These are phyloP conservation scores for Claviceps purpurea DNA, from an alignment of 2,329 filamentous ascomycete genomes.

Conservation along the genomic window DNA sequence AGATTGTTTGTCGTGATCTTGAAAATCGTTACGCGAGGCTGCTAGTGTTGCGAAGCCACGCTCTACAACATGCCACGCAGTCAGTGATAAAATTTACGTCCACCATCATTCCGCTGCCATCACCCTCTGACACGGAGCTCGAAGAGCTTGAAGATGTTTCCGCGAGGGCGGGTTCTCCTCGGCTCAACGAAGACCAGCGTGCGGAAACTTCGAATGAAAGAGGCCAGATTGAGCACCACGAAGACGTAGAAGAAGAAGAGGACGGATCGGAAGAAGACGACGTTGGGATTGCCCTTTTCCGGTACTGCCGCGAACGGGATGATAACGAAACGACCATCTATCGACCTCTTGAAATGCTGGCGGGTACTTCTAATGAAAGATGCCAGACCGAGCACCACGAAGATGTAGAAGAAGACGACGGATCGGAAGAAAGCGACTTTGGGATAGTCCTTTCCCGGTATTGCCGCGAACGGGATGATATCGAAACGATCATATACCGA, in stretches of 20 bases:
- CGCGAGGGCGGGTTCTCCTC: neutral
- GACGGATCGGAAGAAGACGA: neutral
- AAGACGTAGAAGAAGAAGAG: neutral
- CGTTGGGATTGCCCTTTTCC: neutral
- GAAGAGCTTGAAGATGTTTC: neutral
- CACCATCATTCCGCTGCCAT: neutral
- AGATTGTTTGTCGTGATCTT: neutral
- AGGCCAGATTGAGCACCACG: neutral
- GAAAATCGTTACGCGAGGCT: neutral
- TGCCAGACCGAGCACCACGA: too few relatives aligned
- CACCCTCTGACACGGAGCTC: neutral
- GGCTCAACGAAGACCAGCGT: neutral
- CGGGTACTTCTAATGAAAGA: too few relatives aligned
- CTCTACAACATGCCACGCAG: neutral
- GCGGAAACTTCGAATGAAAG: neutral
- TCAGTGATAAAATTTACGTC: neutral
- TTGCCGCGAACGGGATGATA: neutral
- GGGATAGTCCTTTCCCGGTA: too few relatives aligned
- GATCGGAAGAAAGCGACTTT: neutral
- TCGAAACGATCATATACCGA: neutral
- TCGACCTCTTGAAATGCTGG: neutral
- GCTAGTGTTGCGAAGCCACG: neutral
- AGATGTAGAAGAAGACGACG: neutral
- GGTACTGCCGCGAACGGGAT: neutral
- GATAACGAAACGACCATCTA: neutral